Conservation (phyloP, 148 eudicot species). For the Cornus kousa region DNA sequence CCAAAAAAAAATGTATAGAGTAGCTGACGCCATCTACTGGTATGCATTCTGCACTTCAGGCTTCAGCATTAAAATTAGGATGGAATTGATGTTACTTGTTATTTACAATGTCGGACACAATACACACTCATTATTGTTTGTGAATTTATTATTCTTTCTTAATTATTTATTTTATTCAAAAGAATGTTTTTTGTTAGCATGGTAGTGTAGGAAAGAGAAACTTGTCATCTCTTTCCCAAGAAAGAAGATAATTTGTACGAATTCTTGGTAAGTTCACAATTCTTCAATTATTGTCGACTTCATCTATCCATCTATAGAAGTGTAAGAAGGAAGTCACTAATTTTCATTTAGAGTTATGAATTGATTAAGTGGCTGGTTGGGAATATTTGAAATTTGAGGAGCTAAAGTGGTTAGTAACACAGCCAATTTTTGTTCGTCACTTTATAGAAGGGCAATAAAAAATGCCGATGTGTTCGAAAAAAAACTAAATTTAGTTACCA, state of each 20-base stretch:
- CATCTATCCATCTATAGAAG: too few species aligned
- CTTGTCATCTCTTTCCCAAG: background rate
- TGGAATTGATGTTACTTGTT: background rate
- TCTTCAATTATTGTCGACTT: background rate
- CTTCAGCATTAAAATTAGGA: background rate
- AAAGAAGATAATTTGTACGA: background rate
- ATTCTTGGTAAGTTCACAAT: background rate
- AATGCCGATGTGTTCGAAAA: too few species aligned
- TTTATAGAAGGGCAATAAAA: too few species aligned
- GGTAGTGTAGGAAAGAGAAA: background rate
- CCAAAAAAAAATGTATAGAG: too few species aligned
- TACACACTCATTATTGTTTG: background rate
- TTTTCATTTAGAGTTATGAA: too few species aligned
- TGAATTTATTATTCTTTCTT: background rate
- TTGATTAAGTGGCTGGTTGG: too few species aligned
- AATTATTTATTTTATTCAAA: background rate
- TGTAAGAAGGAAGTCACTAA: too few species aligned
- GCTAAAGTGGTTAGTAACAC: too few species aligned
- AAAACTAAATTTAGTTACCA: too few species aligned
- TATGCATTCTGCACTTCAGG: constrained; percentile 64
- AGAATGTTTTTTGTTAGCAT: background rate
- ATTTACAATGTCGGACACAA: background rate
- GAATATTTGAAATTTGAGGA: too few species aligned
- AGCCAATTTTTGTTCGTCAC: too few species aligned
- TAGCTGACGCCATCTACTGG: constrained; percentile 88